Conservation (phyloP, 2,329 filamentous ascomycete species). For the Scorias spongiosa region DNA sequence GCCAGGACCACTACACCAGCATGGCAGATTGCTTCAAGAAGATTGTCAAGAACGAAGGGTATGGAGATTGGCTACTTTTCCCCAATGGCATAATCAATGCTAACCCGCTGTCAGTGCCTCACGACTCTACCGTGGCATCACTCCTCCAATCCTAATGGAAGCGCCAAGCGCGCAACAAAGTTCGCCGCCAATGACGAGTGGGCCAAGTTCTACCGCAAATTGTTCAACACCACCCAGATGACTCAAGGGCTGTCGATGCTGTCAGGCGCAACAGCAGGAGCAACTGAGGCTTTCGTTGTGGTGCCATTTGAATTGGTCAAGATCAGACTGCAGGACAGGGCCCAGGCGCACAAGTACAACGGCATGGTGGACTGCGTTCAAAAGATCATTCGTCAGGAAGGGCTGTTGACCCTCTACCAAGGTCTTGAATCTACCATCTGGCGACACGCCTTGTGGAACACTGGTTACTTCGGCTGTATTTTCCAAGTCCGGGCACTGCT, state of each 20-base stretch:
- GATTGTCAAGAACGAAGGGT: conserved; percentile 94
- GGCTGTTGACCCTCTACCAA: conserved; percentile 81
- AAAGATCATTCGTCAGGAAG: conserved; percentile 75
- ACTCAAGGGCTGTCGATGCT: conserved; percentile 82
- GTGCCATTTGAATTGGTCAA: conserved; percentile 98
- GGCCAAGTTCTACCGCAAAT: conserved; percentile 82
- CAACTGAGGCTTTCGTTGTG: conserved; percentile 90
- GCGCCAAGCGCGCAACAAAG: conserved; percentile 88
- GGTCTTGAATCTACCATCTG: conserved; percentile 93
- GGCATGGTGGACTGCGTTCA: conserved; percentile 65
- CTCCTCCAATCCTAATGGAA: conserved; percentile 94
- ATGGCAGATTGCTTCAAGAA: conserved; percentile 98
- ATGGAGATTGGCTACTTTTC: conserved; percentile 18
- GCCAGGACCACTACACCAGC: conserved; percentile 80
- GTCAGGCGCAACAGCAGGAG: conserved; percentile 86
- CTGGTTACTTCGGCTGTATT: conserved; percentile 95
- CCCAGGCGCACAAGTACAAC: conserved; percentile 74
- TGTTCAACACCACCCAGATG: conserved; percentile 76
- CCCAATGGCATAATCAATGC: not conserved
- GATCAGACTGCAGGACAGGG: conserved; percentile 92
- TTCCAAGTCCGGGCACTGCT: conserved; percentile 85
- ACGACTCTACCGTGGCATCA: conserved; percentile 88
- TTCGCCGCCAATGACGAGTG: conserved; percentile 98
- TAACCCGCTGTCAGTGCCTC: conserved; percentile 38
- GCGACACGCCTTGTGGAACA: conserved; percentile 89